Base-by-base conservation (phyloP, 305 asterid genomes). In the Lippia alba region DNA sequence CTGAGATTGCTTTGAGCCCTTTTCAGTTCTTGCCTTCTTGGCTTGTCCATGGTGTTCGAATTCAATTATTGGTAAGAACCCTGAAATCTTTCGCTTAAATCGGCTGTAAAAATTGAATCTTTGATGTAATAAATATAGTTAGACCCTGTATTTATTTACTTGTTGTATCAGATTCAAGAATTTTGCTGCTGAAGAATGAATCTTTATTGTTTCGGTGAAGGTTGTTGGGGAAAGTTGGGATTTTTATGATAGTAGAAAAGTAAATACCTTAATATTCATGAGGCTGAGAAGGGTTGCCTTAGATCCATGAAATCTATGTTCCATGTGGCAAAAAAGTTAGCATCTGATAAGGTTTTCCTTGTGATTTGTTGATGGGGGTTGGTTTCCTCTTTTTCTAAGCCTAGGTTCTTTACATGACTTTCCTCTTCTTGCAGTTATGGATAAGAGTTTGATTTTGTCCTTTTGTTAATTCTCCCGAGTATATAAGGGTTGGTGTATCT, bases 231-330 rank as follows among this genome's bases (percentile, higher is more conserved):
- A 36, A 55, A 64, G 36, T 6, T 39, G 51, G 39, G 36, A 19
- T 14, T 79, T 46, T 33, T 59, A 14, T 65, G 73, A 18, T 56
- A 33, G 34, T 64, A 18, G 50, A 17, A 61, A 50, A n/a, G 64
- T 39, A 58, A 66, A 20, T 34, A 20, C 6, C 55, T 44, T 63
- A 64, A 50, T 51, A 73, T 76, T 81, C 72, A 58, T 58, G 88
- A 76, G 91, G 91, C 80, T 76, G 84, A 79, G 81, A 74, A 15
- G 85, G 75, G 70, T 89, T 85, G 68, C 83, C 86, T 87, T 70
- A 78, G 90, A 91, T 91, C 91, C 94, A 80, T 82, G 92, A 82
- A 86, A 89, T 79, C 82, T 61, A 74, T 74, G 71, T 80, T 76
- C 85, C 92, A 85, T 77, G 86, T 85, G 91, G 79, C 88, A 70